These are phyloP conservation scores for Zymoseptoria pseudotritici DNA, from an alignment of 2,329 filamentous ascomycete species.

Conservation along the genomic window DNA sequence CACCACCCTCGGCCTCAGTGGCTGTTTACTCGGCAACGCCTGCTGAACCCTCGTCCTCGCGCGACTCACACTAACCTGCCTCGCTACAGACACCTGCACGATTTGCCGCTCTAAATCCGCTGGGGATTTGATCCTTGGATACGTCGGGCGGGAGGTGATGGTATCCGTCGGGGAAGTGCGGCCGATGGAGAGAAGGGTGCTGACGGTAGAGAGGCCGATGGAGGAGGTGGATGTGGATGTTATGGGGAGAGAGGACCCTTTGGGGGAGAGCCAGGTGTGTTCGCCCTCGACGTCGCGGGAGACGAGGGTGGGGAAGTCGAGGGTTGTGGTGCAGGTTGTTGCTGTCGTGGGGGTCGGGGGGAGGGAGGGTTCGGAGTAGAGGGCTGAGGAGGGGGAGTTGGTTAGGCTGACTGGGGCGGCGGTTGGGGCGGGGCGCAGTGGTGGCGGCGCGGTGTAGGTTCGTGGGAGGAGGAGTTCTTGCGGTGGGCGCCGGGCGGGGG, in stretches of 20 bases:
- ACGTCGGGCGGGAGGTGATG: constrained; percentile 2
- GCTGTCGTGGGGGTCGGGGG: constrained; percentile 23
- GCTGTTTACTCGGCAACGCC: constrained; percentile 22
- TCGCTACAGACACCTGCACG: constrained; percentile 25
- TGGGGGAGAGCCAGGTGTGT: not conserved
- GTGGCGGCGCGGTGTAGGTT: constrained; percentile 10
- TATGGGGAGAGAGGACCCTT: not conserved
- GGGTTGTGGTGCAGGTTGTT: constrained; percentile 15
- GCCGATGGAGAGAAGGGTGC: not conserved
- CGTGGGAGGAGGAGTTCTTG: constrained; percentile 5
- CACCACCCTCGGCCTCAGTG: constrained; percentile 26
- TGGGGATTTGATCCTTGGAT: constrained; percentile 17
- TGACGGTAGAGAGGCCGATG: not conserved
- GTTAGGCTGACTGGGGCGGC: constrained; percentile 14
- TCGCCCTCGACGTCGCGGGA: not conserved
- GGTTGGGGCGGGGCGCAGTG: constrained; percentile 12
- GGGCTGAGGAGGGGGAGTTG: constrained; percentile 3
- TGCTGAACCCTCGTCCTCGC: constrained; percentile 19
- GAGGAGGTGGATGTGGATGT: not conserved
- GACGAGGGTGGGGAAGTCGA: not conserved
- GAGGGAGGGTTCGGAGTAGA: constrained; percentile 23
- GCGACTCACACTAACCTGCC: constrained; percentile 23
- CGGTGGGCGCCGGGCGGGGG: constrained; percentile 8
- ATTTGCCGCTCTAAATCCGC: constrained; percentile 24
- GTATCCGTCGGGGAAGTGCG: not conserved